These are phyloP conservation scores for Sclerotinia nivalis DNA, from an alignment of 2,329 filamentous ascomycete genomes.

Conservation along the genomic window DNA sequence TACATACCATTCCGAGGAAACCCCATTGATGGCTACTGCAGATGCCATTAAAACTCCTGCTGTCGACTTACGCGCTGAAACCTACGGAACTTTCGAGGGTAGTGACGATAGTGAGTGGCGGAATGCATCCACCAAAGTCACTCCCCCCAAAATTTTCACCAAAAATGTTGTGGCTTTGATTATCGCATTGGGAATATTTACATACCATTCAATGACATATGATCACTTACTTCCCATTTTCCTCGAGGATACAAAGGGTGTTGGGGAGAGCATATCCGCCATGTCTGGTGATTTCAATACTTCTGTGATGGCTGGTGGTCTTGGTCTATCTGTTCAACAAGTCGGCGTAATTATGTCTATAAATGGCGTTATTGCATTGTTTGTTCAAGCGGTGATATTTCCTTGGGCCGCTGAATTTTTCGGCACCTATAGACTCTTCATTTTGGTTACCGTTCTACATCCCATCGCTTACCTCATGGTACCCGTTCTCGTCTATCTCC, in stretches of 20 bases:
- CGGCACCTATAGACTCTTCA: conserved; percentile 59
- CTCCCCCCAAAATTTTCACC: conserved; percentile 53
- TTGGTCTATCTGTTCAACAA: conserved; percentile 61
- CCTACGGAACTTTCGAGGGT: conserved; percentile 69
- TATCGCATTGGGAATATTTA: conserved; percentile 83
- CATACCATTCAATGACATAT: conserved; percentile 93
- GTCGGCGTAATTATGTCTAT: conserved; percentile 63
- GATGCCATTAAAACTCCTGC: conserved; percentile 72
- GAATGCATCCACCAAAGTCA: conserved; percentile 37
- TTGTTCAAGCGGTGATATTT: conserved; percentile 62
- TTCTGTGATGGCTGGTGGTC: conserved; percentile 60
- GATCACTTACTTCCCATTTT: conserved; percentile 92
- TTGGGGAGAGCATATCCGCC: conserved; percentile 33
- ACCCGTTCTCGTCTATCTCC: conserved; percentile 58
- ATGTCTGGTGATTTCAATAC: conserved; percentile 40
- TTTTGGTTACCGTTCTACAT: conserved; percentile 59
- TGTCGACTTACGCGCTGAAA: conserved; percentile 74
- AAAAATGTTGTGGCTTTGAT: conserved; percentile 73
- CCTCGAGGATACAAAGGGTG: conserved; percentile 71
- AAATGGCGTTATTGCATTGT: conserved; percentile 59
- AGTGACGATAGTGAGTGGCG: conserved; percentile 38
- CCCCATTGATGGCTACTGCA: conserved; percentile 73
- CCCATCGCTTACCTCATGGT: conserved; percentile 62
- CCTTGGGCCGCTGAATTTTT: conserved; percentile 58
- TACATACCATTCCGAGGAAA: conserved; percentile 54